A percentile compares a stretch with the other conserved stretches of the same genome.
Evolutionary conservation across 306 rosid species (phyloP).

Genomic region (Vigna mungo): DNA sequence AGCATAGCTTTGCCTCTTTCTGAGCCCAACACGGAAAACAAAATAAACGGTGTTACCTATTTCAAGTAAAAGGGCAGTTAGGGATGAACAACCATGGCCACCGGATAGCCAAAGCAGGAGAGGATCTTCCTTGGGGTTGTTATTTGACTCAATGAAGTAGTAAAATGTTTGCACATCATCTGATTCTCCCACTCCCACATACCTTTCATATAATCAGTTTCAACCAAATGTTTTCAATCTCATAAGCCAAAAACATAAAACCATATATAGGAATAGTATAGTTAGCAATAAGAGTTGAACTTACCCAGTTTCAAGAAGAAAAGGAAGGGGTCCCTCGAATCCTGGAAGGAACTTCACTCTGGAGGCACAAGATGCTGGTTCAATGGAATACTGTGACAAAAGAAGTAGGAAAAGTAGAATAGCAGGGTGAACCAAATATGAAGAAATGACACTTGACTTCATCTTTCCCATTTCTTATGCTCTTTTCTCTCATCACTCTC

Average conservation of each 20-base stretch:
- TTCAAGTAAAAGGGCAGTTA: no score
- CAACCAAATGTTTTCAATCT: no score
- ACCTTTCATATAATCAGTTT: no score
- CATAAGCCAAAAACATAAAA: no score
- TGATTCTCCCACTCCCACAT: no score
- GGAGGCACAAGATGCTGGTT: conserved; percentile 26
- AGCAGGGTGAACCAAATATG: background rate
- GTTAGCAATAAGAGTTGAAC: background rate
- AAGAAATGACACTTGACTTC: background rate
- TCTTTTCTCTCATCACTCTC: no score
- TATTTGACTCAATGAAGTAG: conserved; percentile 67
- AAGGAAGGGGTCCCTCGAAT: conserved; percentile 70
- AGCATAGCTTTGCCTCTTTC: no score
- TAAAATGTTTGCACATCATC: background rate
- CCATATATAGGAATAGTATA: no score
- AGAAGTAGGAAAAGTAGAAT: conserved; percentile 22
- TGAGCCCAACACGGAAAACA: no score
- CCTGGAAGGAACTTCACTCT: conserved; percentile 66
- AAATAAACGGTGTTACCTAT: no score
- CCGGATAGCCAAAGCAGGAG: no score
- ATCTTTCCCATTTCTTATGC: conserved; percentile 29
- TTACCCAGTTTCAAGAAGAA: conserved; percentile 70
- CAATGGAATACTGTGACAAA: conserved; percentile 5
- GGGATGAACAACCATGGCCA: no score
- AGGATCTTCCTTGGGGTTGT: conserved; percentile 45